A percentile compares a stretch with the other conserved stretches of the same genome.
These are phyloP conservation scores for Pelargonium australe DNA, from an alignment of 441 rosid species.

Conservation along the genomic window DNA sequence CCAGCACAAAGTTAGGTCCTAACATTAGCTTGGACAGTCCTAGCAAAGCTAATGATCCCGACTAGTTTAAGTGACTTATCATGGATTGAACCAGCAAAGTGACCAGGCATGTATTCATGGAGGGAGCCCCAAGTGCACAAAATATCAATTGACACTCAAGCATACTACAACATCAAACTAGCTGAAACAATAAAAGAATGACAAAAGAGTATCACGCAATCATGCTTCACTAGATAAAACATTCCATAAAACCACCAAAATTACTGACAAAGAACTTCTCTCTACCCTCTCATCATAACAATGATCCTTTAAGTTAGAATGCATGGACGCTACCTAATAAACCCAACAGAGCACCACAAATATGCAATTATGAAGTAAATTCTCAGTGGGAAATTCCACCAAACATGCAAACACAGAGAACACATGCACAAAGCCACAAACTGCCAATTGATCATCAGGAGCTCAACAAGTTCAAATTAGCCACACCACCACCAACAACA, in stretches of 20 bases:
- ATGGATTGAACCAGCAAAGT: neutral
- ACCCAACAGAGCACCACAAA: too few species aligned
- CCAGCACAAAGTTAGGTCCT: neutral
- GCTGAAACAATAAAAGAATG: too few species aligned
- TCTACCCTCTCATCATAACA: neutral
- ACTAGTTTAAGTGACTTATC: neutral
- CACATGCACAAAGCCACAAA: neutral
- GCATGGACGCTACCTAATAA: neutral
- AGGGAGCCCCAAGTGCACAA: neutral
- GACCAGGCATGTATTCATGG: neutral
- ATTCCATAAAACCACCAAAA: too few species aligned
- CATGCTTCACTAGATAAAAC: too few species aligned
- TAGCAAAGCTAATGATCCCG: neutral
- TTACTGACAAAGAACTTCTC: too few species aligned
- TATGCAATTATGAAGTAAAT: too few species aligned
- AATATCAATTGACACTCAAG: too few species aligned
- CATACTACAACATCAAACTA: too few species aligned
- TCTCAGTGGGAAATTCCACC: neutral
- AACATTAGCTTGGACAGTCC: neutral
- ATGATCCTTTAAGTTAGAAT: neutral
- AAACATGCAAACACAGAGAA: slow-evolving; percentile 1
- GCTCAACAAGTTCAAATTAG: neutral
- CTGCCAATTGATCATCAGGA: neutral
- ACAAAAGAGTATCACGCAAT: too few species aligned
- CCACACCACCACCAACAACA: neutral